These are phyloP conservation scores for Pythium aristosporum DNA, from an alignment of 352 stramenopile genomes.

Conservation along the genomic window DNA sequence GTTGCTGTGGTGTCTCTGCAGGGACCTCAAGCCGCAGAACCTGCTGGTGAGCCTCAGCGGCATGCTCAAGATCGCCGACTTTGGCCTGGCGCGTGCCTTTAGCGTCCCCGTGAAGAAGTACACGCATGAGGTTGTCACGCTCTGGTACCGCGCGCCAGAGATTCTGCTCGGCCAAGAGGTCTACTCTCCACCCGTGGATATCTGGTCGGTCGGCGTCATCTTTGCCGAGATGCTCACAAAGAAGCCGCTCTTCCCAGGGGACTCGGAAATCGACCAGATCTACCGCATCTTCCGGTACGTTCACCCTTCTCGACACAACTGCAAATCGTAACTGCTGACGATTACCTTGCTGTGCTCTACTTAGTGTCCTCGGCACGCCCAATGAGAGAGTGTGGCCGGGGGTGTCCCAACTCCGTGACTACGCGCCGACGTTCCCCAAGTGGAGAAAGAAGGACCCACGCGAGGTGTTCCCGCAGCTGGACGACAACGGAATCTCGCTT, in stretches of 20 bases:
- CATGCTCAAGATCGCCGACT: slow-evolving; percentile 99
- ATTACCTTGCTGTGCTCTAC: not conserved
- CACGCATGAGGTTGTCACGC: slow-evolving; percentile 98
- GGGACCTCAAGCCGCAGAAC: slow-evolving; percentile 99
- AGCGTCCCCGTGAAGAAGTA: slow-evolving; percentile 97
- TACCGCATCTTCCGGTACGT: slow-evolving; percentile 83
- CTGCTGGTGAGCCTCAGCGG: slow-evolving; percentile 97
- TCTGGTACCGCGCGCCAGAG: slow-evolving; percentile 99
- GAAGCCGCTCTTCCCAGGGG: slow-evolving; percentile 78
- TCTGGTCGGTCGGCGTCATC: slow-evolving; percentile 86
- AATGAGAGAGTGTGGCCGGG: slow-evolving; percentile 95
- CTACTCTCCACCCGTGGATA: slow-evolving; percentile 87
- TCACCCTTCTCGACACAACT: not conserved
- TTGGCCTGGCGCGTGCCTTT: slow-evolving; percentile 99
- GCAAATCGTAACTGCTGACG: not conserved
- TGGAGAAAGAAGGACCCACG: slow-evolving; percentile 91
- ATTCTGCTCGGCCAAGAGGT: slow-evolving; percentile 95
- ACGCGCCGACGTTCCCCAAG: slow-evolving; percentile 93
- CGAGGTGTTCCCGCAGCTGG: slow-evolving; percentile 62
- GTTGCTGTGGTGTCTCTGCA: not conserved
- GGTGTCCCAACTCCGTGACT: slow-evolving; percentile 96
- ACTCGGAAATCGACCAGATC: slow-evolving; percentile 87
- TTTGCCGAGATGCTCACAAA: slow-evolving; percentile 86
- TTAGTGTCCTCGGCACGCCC: slow-evolving; percentile 93
- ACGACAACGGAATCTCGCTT: slow-evolving; percentile 56